Base-by-base conservation (phyloP, 2,329 filamentous ascomycete species). In the Sporothrix phasma region DNA sequence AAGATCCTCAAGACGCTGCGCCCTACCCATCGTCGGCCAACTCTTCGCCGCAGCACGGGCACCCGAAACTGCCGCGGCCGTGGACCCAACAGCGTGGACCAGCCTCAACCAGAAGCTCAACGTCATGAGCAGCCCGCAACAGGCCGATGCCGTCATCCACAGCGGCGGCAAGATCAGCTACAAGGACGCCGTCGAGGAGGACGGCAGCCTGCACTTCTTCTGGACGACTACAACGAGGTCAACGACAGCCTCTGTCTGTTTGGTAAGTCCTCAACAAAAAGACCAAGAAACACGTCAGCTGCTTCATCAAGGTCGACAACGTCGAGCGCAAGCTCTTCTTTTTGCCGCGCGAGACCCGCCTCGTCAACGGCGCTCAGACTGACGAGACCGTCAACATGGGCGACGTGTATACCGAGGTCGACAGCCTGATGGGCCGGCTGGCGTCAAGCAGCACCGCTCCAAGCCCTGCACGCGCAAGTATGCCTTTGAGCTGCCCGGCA, bases 171-270 rank as follows among this genome's bases (percentile, higher is more conserved):
- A 97, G 76, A 82, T 97, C 58, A 86, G 88, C 68, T 82, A 90
- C 65, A 84, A 88, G 67, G 88, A 96, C 74, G 92, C 90, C n/a
- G 77, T 96, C n/a, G 93, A 97, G 74, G 86, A 90, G 67, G 92
- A 99, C 71, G 94, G 93, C 41, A 95, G 89, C 69, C 80, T 99
- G 34, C 88, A 88, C 69, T 91, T 99, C 79, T 99, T 97, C 78
- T 99, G 94, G 94, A 88, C 90, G 94, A 99, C 75, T 99, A 96
- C 72, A 91, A 88, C 0, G 94, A 99, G 73, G 80, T 96, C 73
- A 92, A 92, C 71, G 93, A 93, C 65, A 94, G 87, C 69, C 79
- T 99, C 10, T 97, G 92, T 74, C 82, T 99, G 11, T 97, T 99
- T 72, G 94, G 94, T 68, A 99, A 99, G 93, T 97, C 26, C 86